These are phyloP conservation scores for Eremochloa ophiuroides DNA, from an alignment of 176 grass and related monocot genomes.

Conservation along the genomic window DNA sequence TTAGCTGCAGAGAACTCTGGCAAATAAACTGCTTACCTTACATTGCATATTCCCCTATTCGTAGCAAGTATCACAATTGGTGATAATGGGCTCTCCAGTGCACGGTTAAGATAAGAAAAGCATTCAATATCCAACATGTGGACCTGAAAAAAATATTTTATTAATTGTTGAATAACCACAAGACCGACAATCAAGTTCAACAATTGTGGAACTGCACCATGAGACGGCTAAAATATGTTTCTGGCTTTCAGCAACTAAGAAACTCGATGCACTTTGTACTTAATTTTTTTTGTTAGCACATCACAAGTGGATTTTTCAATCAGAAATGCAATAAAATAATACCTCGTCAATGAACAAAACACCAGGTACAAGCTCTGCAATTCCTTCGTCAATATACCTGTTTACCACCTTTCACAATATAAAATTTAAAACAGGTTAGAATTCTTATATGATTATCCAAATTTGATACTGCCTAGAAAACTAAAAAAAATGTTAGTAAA, in stretches of 20 bases:
- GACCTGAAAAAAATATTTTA: conserved; percentile 45
- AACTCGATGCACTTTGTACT: background rate
- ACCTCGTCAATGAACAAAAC: conserved; percentile 98
- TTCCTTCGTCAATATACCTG: conserved; percentile 85
- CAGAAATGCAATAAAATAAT: conserved; percentile 3
- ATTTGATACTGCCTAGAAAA: background rate
- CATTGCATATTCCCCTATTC: conserved; percentile 91
- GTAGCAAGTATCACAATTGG: conserved; percentile 96
- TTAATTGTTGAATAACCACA: background rate
- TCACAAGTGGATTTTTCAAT: background rate
- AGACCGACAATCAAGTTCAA: conserved; percentile 14
- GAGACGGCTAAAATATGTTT: background rate
- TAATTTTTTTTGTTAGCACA: background rate
- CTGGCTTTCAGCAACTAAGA: background rate
- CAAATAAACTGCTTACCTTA: conserved; percentile 54
- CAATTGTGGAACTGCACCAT: background rate
- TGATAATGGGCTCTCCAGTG: conserved; percentile 80
- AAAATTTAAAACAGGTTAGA: background rate
- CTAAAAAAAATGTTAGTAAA: background rate
- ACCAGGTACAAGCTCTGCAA: conserved; percentile 95
- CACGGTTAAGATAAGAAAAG: conserved; percentile 95
- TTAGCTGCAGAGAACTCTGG: background rate
- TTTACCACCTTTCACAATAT: conserved; percentile 71
- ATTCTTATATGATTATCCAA: background rate
- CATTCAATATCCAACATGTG: conserved; percentile 97